Evolutionary conservation across 2,329 filamentous ascomycete species (phyloP).

Genomic region (Microsporum ferrugineum): DNA sequence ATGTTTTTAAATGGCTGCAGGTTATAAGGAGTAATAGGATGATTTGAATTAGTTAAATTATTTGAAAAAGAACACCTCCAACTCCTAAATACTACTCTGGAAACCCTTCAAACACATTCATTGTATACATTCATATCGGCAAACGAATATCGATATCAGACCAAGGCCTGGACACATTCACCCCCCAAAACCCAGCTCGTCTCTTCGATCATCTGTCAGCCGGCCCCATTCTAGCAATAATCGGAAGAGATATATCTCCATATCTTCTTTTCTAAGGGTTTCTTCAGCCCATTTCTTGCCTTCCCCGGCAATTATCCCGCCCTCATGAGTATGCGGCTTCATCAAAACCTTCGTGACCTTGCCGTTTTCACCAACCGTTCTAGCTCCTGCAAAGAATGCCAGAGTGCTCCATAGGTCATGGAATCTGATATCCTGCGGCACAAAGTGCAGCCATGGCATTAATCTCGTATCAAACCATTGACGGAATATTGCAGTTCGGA

Average conservation of each 20-base stretch:
- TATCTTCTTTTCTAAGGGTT: slow-evolving; percentile 58
- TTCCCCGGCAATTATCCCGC: slow-evolving; percentile 53
- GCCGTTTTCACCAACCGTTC: slow-evolving; percentile 18
- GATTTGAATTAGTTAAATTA: no score
- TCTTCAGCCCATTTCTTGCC: slow-evolving; percentile 54
- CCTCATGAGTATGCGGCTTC: slow-evolving; percentile 43
- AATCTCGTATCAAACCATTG: slow-evolving; percentile 71
- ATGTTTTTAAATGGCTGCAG: neutral
- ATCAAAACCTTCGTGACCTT: slow-evolving; percentile 48
- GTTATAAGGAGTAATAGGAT: no score
- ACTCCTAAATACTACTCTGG: no score
- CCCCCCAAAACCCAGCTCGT: slow-evolving; percentile 34
- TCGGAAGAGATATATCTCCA: slow-evolving; percentile 70
- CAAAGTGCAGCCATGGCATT: slow-evolving; percentile 67
- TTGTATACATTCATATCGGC: neutral
- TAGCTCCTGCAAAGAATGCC: slow-evolving; percentile 58
- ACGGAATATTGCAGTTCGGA: slow-evolving; percentile 59
- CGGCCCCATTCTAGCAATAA: slow-evolving; percentile 67
- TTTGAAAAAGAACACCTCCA: no score
- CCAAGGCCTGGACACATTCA: neutral
- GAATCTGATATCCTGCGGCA: slow-evolving; percentile 62
- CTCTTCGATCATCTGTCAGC: slow-evolving; percentile 51
- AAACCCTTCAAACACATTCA: neutral
- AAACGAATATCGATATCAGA: neutral
- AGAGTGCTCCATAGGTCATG: slow-evolving; percentile 63